These are phyloP conservation scores for Trametes elegans DNA, from an alignment of 768 basidiomycete species.

Conservation along the genomic window DNA sequence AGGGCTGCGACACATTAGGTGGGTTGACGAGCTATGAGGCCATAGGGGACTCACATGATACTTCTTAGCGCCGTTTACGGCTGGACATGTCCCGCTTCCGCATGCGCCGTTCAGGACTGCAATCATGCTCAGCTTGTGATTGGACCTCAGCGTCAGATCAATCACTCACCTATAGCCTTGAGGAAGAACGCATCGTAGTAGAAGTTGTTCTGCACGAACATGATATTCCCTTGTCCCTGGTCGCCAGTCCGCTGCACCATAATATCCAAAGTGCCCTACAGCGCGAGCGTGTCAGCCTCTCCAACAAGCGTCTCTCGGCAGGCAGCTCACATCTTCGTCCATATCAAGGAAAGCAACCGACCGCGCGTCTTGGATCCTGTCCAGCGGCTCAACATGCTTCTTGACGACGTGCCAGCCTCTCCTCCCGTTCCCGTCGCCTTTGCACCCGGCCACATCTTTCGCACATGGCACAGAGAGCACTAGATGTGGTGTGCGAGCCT, in stretches of 20 bases:
- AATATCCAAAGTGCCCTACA: slow-evolving; percentile 90
- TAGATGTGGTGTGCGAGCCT: slow-evolving; percentile 54
- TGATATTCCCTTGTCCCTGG: slow-evolving; percentile 57
- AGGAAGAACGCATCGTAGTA: slow-evolving; percentile 99
- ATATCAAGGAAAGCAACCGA: slow-evolving; percentile 83
- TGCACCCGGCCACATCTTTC: slow-evolving; percentile 55
- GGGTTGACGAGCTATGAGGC: too few species aligned
- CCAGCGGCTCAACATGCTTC: slow-evolving; percentile 60
- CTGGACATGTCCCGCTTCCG: slow-evolving; percentile 72
- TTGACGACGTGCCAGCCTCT: slow-evolving; percentile 62
- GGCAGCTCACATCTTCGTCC: slow-evolving; percentile 84
- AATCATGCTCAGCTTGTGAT: slow-evolving; percentile 1
- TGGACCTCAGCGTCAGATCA: background rate
- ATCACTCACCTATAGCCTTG: slow-evolving; percentile 80
- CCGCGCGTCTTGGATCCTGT: slow-evolving; percentile 72
- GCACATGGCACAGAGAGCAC: slow-evolving; percentile 63
- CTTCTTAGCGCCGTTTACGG: slow-evolving; percentile 51
- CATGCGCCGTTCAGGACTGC: slow-evolving; percentile 93
- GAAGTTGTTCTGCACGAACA: slow-evolving; percentile 95
- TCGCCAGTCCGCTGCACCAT: slow-evolving; percentile 81
- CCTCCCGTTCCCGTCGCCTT: slow-evolving; percentile 44
- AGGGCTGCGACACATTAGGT: slow-evolving; percentile 53
- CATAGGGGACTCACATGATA: slow-evolving; percentile 60
- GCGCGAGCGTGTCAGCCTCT: background rate
- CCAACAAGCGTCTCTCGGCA: background rate